Percentiles rank a stretch among this genome's conserved stretches.
These are phyloP conservation scores for Daedaleopsis nitida DNA, from an alignment of 768 basidiomycete species.

Conservation along the genomic window DNA sequence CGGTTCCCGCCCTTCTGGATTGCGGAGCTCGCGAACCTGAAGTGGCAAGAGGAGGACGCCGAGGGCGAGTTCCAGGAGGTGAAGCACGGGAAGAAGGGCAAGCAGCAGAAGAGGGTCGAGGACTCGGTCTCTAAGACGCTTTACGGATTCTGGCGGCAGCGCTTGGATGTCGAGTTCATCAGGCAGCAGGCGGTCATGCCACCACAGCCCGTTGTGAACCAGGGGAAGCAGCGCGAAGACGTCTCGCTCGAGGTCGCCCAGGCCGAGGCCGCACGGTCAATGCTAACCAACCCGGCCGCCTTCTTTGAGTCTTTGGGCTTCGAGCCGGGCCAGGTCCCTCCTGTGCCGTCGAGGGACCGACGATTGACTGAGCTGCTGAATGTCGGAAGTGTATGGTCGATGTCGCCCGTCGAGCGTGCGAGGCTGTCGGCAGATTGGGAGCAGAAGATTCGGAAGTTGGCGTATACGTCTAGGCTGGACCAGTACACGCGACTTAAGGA, in stretches of 20 bases:
- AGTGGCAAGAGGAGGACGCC: slow-evolving; percentile 9
- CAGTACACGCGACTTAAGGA: slow-evolving; percentile 48
- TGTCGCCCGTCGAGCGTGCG: slow-evolving; percentile 53
- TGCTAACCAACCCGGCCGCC: slow-evolving; percentile 1
- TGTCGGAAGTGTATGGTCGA: slow-evolving; percentile 50
- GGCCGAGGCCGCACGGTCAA: not conserved
- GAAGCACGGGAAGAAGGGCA: slow-evolving; percentile 24
- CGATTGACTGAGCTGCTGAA: slow-evolving; percentile 40
- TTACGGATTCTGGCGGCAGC: slow-evolving; percentile 55
- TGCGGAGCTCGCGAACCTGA: not conserved
- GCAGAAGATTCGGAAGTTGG: slow-evolving; percentile 37
- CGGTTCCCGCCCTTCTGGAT: slow-evolving; percentile 52
- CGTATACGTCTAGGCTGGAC: slow-evolving; percentile 32
- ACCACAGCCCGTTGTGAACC: not conserved
- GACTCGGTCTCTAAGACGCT: slow-evolving; percentile 23
- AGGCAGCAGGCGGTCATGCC: slow-evolving; percentile 13
- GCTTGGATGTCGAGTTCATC: slow-evolving; percentile 51
- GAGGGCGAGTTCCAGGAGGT: slow-evolving; percentile 16
- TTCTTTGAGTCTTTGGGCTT: slow-evolving; percentile 41
- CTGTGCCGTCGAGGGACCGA: slow-evolving; percentile 39
- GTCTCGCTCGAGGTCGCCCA: too few species aligned
- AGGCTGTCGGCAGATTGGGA: slow-evolving; percentile 50
- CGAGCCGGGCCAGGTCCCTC: slow-evolving; percentile 34
- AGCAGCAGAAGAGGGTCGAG: slow-evolving; percentile 19
- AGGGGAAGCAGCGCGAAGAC: not conserved